Conservation (phyloP, 73 alveolate genomes). For the Loxodes magnus region DNA sequence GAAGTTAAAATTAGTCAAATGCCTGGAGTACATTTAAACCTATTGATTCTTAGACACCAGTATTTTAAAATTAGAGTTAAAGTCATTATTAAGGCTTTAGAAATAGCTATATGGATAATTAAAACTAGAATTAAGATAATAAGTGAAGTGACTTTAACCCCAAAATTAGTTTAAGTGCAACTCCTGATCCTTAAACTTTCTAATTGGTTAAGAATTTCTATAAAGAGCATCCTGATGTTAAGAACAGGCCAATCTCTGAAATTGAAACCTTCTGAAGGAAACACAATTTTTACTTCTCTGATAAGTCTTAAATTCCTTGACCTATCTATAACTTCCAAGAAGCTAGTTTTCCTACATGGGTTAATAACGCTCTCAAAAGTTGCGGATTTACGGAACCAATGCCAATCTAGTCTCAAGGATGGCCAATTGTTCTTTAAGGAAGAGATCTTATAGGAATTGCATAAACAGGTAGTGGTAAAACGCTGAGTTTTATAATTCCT, state of each 20-base stretch:
- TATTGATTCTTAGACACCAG: no score
- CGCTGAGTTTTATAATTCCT: slow-evolving; percentile 83
- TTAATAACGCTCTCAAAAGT: not conserved
- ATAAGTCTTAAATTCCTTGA: not conserved
- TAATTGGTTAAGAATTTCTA: slow-evolving; percentile 16
- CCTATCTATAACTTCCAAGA: slow-evolving; percentile 6
- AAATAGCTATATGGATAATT: no score
- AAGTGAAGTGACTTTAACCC: no score
- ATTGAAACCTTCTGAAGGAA: not conserved
- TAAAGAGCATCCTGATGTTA: slow-evolving; percentile 20
- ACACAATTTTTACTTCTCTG: not conserved
- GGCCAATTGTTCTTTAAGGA: slow-evolving; percentile 80
- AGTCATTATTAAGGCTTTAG: no score
- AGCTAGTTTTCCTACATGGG: not conserved
- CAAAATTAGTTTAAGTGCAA: no score
- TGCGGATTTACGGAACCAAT: not conserved
- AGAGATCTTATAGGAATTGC: slow-evolving; percentile 89
- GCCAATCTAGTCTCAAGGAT: slow-evolving; percentile 13
- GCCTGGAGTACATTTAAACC: no score
- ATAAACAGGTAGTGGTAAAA: slow-evolving; percentile 93
- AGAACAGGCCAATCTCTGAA: not conserved
- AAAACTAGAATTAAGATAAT: no score
- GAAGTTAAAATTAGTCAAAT: no score
- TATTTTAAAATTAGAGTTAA: no score
- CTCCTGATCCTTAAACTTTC: no score